phyloP scores from a whole-genome alignment of 192 early-diverging fungal species.

The Coemansia sp. region DNA sequence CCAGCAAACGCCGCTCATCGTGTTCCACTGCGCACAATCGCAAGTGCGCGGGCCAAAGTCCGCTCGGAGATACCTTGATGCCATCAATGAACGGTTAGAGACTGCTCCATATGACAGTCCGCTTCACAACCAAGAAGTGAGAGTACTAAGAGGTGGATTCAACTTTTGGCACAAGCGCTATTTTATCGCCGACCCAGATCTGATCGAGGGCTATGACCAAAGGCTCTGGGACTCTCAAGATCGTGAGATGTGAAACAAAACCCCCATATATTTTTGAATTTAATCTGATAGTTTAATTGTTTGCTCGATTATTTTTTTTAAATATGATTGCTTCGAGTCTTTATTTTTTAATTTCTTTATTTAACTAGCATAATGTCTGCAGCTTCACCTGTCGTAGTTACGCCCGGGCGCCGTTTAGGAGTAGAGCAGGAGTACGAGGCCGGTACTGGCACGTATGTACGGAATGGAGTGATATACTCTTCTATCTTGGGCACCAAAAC shows the following conservation, averaged over 20 bases:
- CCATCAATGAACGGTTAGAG: conserved; percentile 29
- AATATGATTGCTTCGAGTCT: not conserved
- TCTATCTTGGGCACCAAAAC: conserved; percentile 54
- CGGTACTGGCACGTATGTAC: conserved; percentile 73
- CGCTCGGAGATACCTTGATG: conserved; percentile 66
- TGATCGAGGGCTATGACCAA: conserved; percentile 65
- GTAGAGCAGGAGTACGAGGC: conserved; percentile 67
- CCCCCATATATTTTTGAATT: not conserved
- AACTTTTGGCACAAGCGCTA: conserved; percentile 66
- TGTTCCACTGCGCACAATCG: conserved; percentile 90
- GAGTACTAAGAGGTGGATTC: conserved; percentile 71
- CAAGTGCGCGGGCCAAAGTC: conserved; percentile 82
- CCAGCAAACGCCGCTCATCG: conserved; percentile 63
- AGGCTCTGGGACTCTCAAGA: conserved; percentile 50
- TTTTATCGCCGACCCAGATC: conserved; percentile 53
- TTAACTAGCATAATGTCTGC: conserved; percentile 10
- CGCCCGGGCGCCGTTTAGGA: conserved; percentile 81
- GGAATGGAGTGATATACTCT: conserved; percentile 73
- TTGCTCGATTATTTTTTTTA: not conserved
- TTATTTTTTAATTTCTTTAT: not conserved
- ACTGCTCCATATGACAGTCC: conserved; percentile 14
- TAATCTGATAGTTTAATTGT: not conserved
- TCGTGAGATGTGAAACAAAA: not conserved
- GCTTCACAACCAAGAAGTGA: conserved; percentile 53
- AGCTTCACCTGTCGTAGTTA: conserved; percentile 53